Base-by-base conservation (phyloP, 2,329 filamentous ascomycete genomes). In the Lecanicillium sp. region DNA sequence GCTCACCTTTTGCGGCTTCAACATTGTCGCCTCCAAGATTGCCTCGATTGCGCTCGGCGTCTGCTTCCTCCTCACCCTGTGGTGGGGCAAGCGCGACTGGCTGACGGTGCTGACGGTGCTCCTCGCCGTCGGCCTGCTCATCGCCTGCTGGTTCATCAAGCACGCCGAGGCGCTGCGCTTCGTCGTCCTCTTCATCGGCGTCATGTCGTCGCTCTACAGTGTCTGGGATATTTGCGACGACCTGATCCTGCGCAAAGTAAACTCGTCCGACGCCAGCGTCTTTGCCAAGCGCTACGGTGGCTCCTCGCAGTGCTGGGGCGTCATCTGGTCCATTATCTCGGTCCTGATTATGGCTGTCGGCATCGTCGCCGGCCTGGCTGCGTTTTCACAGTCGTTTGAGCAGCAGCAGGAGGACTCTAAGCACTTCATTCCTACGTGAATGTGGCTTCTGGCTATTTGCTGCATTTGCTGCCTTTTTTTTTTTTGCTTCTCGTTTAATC, bases 201-300 rank as follows among this genome's bases (percentile, higher is more conserved):
- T 88, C 49, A 88, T 89, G 84, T 84, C 78, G 6, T 81, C 78
- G 2, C 71, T 89, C 1, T 89, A 89, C 59, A 85, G 80, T 47
- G 83, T 85, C 5, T 89, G 84, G 84, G 84, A 89, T 65, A 89
- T 89, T 49, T 88, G 83, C 59, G 84, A 90, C 53, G 84, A 90
- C 49, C 66, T 89, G 22, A 87, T 90, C 48, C 64, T 88, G 4
- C 74, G 84, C 42, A 89, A 88, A 61, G 82, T 89, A 37, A 88
- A 89, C 58, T 78, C 72, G 17, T 87, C 83, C 4, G 84, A 90
- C 54, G 84, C 84, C 5, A 85, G 80, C 48, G 81, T 87, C 20
- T 89, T 89, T 50, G 84, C 84, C 7, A 71, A 86, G 60, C 71
- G 78, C 17, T 89, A 89, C 49, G 84, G 84, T 10, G 84, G 84